Percentiles rank a stretch among this genome's conserved stretches.
Conservation (phyloP, 2,329 filamentous ascomycete species). For the Paecilomyces sp. region DNA sequence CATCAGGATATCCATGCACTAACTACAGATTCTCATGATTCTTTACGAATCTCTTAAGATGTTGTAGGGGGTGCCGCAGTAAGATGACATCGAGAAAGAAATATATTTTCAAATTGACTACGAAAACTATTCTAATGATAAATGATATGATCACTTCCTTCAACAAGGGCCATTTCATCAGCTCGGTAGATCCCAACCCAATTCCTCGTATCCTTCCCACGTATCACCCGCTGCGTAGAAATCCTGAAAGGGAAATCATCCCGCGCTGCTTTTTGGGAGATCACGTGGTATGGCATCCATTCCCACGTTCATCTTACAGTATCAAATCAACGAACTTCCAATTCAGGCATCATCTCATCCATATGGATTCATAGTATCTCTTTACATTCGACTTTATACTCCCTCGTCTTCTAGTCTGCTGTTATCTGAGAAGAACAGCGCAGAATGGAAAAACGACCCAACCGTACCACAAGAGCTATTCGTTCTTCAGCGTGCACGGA, state of each 20-base stretch:
- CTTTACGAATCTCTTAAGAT: too few species aligned
- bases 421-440: neutral
- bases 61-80: too few species aligned
- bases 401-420: neutral
- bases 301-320: neutral
- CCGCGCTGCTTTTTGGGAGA: neutral
- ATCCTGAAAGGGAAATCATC: neutral
- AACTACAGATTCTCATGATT: too few species aligned
- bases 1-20: too few species aligned
- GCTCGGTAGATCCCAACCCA: too few species aligned
- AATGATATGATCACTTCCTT: too few species aligned
- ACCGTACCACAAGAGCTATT: conserved; percentile 4
- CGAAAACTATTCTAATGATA: too few species aligned
- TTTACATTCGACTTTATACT: neutral
- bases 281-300: neutral
- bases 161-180: too few species aligned
- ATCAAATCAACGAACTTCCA: neutral
- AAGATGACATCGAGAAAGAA: too few species aligned
- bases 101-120: too few species aligned
- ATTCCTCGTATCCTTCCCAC: neutral
- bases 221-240: neutral
- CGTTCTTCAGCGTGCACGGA: conserved; percentile 36
- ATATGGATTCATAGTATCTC: neutral
- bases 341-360: neutral
- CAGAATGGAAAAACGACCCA: neutral